Conservation (phyloP, 2,329 filamentous ascomycete genomes). For the Neocucurbitaria cava region DNA sequence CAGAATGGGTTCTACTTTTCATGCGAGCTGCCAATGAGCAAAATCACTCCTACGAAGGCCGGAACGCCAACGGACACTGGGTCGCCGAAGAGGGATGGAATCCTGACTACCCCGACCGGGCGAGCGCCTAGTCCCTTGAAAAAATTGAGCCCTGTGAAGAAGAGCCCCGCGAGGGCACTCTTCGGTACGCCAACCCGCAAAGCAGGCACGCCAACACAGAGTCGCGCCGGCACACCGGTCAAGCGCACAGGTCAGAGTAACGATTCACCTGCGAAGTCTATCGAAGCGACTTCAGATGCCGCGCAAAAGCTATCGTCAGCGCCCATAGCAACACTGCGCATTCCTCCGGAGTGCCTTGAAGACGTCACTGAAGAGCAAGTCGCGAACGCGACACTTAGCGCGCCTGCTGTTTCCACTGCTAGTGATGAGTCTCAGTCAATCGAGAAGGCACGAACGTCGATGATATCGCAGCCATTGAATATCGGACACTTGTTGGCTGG, state of each 20-base stretch:
- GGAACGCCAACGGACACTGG: conserved; percentile 4
- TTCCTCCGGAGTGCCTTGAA: not conserved
- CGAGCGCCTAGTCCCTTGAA: conserved; percentile 9
- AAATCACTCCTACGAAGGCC: conserved; percentile 16
- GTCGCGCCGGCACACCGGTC: conserved; percentile 4
- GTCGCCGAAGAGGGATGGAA: conserved; percentile 11
- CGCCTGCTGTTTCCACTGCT: not conserved
- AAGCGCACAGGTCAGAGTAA: conserved; percentile 4
- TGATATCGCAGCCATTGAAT: conserved; percentile 8
- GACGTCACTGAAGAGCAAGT: conserved; percentile 1
- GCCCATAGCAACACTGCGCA: not conserved
- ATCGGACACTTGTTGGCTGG: conserved; percentile 26
- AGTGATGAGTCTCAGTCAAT: too few relatives aligned
- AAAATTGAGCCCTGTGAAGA: conserved; percentile 2
- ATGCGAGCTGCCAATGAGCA: conserved; percentile 24
- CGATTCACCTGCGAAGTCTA: not conserved
- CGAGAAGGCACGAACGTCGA: not conserved
- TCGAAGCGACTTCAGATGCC: not conserved
- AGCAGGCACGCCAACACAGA: not conserved
- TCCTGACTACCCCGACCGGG: not conserved
- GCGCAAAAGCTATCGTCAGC: not conserved
- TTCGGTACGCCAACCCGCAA: conserved; percentile 14
- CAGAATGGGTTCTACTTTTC: conserved; percentile 29
- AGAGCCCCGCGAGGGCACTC: conserved; percentile 7
- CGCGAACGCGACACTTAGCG: not conserved